Base-by-base conservation (phyloP, 129 eudicot genomes). In the Flaveria trinervia region DNA sequence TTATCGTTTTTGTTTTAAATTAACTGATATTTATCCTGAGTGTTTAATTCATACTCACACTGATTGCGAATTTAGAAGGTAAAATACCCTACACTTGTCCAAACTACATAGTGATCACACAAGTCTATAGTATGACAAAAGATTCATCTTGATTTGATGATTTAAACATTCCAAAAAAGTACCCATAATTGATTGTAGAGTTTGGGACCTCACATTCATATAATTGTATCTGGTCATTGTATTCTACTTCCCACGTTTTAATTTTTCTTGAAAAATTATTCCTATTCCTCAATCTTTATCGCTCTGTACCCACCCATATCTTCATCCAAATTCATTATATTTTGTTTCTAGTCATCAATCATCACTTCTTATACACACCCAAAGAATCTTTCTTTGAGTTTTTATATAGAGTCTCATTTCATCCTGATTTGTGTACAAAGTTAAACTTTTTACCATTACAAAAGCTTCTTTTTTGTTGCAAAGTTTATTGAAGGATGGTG, bases 271-370 rank as follows among this genome's bases (percentile, higher is more conserved):
- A 68, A 62, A 59, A 36, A 43, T 61, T 73, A 73, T 18, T 72
- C 17, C n/a, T 56, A 61, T 72, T 50, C 65, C 49, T 44, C 28
- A 11, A 68, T 78, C 68, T 60, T 75, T 4, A 36, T 61, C 59
- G 41, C 72, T 59, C 41, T 86, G 83, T 20, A 87, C 75, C 79
- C 82, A 55, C 72, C 68, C 52, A 74, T 83, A 78, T 81, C 54
- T 49, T 49, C 83, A 45, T 81, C 89, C 83, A 82, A 50, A 76
- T 82, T 46, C 88, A 83, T 68, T 25, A 78, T 79, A 57, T 75
- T 74, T 83, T 49, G 64, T 77, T 76, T 70, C 14, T 62, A 71
- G 54, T 69, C 77, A 66, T 51, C 43, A 70, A n/a, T 57, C 71
- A 71, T 74, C 81, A 49, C 22, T 65, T 79, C 81, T 71, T 76